phyloP scores from a whole-genome alignment of 768 basidiomycete species.

The Kwoniella dejecticola region DNA sequence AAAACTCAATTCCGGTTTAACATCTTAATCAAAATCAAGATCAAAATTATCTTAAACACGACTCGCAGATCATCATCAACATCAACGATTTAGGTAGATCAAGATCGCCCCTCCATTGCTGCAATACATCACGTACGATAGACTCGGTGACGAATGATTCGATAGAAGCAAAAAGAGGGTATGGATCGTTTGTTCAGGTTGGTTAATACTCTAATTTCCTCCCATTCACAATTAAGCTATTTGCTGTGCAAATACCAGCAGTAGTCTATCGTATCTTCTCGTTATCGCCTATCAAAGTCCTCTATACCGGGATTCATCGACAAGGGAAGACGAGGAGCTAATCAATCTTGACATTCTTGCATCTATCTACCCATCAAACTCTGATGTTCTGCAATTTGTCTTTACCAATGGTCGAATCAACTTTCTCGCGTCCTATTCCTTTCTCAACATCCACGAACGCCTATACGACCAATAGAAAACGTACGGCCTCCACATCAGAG shows the following conservation, averaged over 20 bases:
- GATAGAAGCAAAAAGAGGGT: constrained; percentile 6
- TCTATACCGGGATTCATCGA: background rate
- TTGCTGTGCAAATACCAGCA: background rate
- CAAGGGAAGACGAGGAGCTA: background rate
- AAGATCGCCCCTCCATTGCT: too few relatives aligned
- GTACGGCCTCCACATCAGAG: constrained; percentile 21
- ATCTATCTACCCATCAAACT: background rate
- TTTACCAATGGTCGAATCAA: constrained; percentile 1
- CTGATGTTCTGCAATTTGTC: background rate
- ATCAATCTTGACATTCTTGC: background rate
- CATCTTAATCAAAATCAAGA: background rate
- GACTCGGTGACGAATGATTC: background rate
- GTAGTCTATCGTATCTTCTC: background rate
- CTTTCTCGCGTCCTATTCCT: constrained; percentile 5
- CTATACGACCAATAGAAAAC: constrained; percentile 14
- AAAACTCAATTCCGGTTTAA: background rate
- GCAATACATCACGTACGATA: too few relatives aligned
- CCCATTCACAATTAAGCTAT: background rate
- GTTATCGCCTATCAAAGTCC: background rate
- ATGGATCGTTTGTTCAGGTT: constrained; percentile 33
- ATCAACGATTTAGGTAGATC: too few relatives aligned
- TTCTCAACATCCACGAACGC: background rate
- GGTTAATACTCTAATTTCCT: constrained; percentile 1
- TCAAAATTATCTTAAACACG: constrained; percentile 1
- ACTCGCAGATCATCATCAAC: background rate